Evolutionary conservation across 2,329 filamentous ascomycete genomes (phyloP).

Genomic region (Metarhizium robertsii): DNA sequence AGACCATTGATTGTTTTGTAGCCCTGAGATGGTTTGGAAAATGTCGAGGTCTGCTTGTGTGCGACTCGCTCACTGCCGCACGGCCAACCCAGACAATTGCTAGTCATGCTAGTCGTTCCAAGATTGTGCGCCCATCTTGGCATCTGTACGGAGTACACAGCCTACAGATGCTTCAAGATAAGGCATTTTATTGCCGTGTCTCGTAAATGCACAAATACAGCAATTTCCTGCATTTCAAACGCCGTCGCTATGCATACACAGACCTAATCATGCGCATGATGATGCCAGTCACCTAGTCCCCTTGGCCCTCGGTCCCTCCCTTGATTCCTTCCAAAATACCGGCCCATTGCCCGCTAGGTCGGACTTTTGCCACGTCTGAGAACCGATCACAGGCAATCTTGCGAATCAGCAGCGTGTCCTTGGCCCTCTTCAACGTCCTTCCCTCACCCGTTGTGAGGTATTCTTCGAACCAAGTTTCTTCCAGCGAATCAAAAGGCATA

Average conservation of each 20-base stretch:
- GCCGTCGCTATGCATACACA: constrained; percentile 5
- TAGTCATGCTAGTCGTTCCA: no score
- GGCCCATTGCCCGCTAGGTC: constrained; percentile 36
- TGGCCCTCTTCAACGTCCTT: constrained; percentile 52
- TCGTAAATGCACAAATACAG: not conserved
- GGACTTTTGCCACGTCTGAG: constrained; percentile 34
- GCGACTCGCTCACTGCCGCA: no score
- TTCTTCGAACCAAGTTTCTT: constrained; percentile 67
- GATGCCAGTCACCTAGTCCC: constrained; percentile 11
- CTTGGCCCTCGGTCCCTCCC: constrained; percentile 29
- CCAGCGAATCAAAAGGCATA: constrained; percentile 58
- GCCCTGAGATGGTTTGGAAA: no score
- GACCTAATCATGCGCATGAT: not conserved
- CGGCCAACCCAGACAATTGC: no score
- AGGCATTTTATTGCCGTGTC: no score
- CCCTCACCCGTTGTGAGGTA: constrained; percentile 57
- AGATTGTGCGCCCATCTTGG: no score
- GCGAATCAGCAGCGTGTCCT: constrained; percentile 67
- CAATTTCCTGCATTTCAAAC: not conserved
- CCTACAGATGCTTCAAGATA: no score
- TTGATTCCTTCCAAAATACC: constrained; percentile 42
- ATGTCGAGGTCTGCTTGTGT: no score
- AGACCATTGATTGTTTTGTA: no score
- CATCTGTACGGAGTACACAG: no score
- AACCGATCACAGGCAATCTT: constrained; percentile 58